Conservation (phyloP, 2,329 filamentous ascomycete genomes). For the Biscogniauxia marginata region DNA sequence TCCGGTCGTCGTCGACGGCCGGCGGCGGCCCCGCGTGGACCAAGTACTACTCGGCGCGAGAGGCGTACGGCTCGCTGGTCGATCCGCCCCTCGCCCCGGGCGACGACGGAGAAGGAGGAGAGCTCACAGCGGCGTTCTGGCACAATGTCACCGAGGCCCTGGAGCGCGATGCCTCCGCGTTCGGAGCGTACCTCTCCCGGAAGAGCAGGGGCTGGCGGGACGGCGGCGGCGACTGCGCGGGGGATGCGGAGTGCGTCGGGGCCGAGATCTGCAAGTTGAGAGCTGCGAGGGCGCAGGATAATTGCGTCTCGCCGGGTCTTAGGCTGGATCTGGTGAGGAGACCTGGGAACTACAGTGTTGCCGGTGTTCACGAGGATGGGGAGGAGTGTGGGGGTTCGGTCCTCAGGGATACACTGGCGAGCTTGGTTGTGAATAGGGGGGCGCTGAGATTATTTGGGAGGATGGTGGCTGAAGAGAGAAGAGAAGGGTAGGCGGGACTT, state of each 20-base stretch:
- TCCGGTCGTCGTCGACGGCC: slow-evolving; percentile 39
- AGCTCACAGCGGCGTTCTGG: slow-evolving; percentile 59
- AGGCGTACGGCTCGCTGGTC: slow-evolving; percentile 48
- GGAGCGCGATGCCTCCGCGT: slow-evolving; percentile 41
- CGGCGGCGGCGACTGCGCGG: slow-evolving; percentile 34
- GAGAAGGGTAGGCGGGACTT: slow-evolving; percentile 3
- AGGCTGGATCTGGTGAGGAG: slow-evolving; percentile 31
- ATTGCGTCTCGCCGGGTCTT: slow-evolving; percentile 42
- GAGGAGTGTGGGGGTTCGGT: slow-evolving; percentile 24
- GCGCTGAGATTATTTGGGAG: slow-evolving; percentile 14
- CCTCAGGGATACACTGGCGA: slow-evolving; percentile 19
- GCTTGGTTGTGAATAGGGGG: slow-evolving; percentile 8
- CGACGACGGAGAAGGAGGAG: slow-evolving; percentile 33
- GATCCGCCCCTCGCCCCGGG: slow-evolving; percentile 40
- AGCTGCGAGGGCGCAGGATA: slow-evolving; percentile 51
- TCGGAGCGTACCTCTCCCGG: slow-evolving; percentile 46
- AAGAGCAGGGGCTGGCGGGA: slow-evolving; percentile 49
- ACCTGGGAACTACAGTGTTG: slow-evolving; percentile 6
- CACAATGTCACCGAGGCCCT: slow-evolving; percentile 53
- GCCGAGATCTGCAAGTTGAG: slow-evolving; percentile 52
- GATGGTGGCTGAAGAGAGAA: slow-evolving; percentile 4
- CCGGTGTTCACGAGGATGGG: slow-evolving; percentile 19
- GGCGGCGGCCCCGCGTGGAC: slow-evolving; percentile 54
- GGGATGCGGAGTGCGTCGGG: slow-evolving; percentile 33
- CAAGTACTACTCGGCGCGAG: slow-evolving; percentile 56